Evolutionary conservation across 352 stramenopile species (phyloP).

Genomic region (Globisporangium alternatum): DNA sequence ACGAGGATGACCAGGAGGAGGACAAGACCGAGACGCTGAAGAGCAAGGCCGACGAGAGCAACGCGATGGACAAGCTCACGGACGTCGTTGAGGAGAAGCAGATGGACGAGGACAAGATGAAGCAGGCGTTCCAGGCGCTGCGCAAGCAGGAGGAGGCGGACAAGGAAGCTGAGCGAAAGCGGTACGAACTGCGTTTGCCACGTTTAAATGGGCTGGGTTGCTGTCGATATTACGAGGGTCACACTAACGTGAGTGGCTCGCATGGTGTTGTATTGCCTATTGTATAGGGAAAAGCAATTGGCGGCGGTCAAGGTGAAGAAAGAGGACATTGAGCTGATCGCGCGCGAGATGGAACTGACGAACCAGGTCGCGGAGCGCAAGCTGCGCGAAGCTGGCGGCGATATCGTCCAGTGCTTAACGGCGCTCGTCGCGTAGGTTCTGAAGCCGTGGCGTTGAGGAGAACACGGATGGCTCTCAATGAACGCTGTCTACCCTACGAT

Average conservation of each 20-base stretch:
- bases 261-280: not conserved
- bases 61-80: conserved; percentile 80
- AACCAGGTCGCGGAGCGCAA: conserved; percentile 77
- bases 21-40: conserved; percentile 49
- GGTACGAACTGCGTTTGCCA: conserved; percentile 19
- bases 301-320: conserved; percentile 80
- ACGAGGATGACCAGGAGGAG: conserved; percentile 48
- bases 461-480: not conserved
- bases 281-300: conserved; percentile 64
- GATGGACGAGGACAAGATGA: conserved; percentile 90
- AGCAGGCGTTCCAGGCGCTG: conserved; percentile 70
- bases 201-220: not conserved
- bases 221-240: not conserved
- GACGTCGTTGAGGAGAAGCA: conserved; percentile 85
- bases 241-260: conserved; percentile 1
- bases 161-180: conserved; percentile 72
- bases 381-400: conserved; percentile 70
- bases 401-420: conserved; percentile 70
- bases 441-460: not conserved
- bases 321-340: conserved; percentile 76
- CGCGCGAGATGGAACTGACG: conserved; percentile 76
- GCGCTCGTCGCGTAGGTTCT: conserved; percentile 40
- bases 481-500: not conserved
- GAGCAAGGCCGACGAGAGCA: conserved; percentile 82
- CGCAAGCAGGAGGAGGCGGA: conserved; percentile 81